phyloP scores from a whole-genome alignment of 257 asterid genomes.

The Perilla frutescens region DNA sequence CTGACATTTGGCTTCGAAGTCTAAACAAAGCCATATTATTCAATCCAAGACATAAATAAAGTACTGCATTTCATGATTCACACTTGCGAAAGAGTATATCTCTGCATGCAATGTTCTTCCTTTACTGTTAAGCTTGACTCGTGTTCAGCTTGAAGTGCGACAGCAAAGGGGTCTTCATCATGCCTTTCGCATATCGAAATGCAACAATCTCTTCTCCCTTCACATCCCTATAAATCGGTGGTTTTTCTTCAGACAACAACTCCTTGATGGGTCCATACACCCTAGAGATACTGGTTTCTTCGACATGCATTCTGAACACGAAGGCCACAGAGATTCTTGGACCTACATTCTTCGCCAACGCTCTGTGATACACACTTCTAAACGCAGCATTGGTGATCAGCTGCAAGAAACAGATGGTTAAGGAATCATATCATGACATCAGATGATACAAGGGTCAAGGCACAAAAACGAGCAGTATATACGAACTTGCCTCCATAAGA shows the following conservation, averaged over 20 bases:
- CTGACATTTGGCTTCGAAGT: neutral
- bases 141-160: constrained; percentile 12
- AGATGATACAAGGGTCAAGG: no score
- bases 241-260: constrained; percentile 34
- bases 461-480: no score
- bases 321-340: constrained; percentile 52
- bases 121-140: no score
- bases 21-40: neutral
- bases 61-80: no score
- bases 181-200: neutral
- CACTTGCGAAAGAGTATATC: neutral
- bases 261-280: constrained; percentile 38
- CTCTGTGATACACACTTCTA: constrained; percentile 50
- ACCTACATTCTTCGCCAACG: constrained; percentile 35
- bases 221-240: constrained; percentile 14
- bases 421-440: no score
- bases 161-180: neutral
- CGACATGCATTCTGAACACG: constrained; percentile 33
- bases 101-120: neutral
- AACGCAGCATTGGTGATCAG: constrained; percentile 44
- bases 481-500: constrained; percentile 46
- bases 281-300: neutral
- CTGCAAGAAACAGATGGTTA: constrained; percentile 20
- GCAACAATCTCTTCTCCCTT: neutral
- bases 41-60: neutral